Evolutionary conservation across 2,329 filamentous ascomycete species (phyloP), one percentile per base, ranked within the genome.

Genomic region (Pseudogymnoascus sp.): DNA sequence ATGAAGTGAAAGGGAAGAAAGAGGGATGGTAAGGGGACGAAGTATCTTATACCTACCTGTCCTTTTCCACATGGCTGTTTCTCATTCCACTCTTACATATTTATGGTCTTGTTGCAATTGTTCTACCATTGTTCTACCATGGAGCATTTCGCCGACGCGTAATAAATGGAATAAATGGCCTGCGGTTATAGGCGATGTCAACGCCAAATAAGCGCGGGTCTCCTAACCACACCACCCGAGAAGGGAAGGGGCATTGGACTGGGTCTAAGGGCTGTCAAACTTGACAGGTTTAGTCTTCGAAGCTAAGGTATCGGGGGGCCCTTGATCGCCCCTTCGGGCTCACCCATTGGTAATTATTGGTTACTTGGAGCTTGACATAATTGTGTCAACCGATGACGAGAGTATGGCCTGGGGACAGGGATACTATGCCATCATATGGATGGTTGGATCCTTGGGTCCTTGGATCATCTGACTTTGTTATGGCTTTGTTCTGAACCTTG

Each of bases 51-150:
- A 57, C 50, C 10, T 57, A 57, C 50, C 50, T 57, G 28, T 31
- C 47, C 26, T 57, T 33, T 57, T 31, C 23, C n/a, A 33, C 50
- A 57, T 57, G 4, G 50, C 17, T 33, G 23, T 50, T 28, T 50
- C 50, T 57, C 50, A 57, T 4, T 57, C 50, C 50, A 57, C 50
- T 57, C 50, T 57, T 57, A 57, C 50, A 33, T 57, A 33, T 19
- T 57, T 57, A 13, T 57, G 50, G 28, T 33, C 50, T 57, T 19
- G 50, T 57, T 57, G 26, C 50, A 57, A 33, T 57, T 33, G n/a
- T 19, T 33, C 23, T 28, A 53, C 47, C 47, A 33, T 57, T 33
- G n/a, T 19, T 33, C 23, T 28, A 53, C 47, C 47, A 17, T 31
- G 47, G 23, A 17, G 47, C 13, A 17, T n/a, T 7, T 33, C n/a